These are phyloP conservation scores for Tetrapisispora fleetii DNA, from an alignment of 805 yeast genomes.

Conservation along the genomic window DNA sequence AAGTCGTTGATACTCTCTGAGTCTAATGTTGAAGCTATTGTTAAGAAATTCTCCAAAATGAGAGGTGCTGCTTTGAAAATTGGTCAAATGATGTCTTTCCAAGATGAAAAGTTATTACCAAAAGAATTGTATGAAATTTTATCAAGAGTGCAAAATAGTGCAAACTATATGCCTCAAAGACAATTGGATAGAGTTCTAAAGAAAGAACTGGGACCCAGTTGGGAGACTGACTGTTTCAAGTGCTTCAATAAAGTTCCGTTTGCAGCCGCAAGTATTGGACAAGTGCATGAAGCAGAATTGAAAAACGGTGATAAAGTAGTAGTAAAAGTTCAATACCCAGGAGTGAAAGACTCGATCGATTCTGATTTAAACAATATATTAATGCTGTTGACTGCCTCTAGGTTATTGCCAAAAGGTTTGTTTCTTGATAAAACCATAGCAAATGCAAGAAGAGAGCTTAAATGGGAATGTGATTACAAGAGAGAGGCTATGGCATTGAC, in stretches of 20 bases:
- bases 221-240: constrained; percentile 53
- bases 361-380: constrained; percentile 83
- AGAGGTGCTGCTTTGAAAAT: constrained; percentile 97
- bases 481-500: constrained; percentile 77
- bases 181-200: constrained; percentile 73
- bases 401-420: constrained; percentile 81
- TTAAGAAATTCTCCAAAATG: constrained; percentile 83
- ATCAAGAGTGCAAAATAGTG: constrained; percentile 81
- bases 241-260: constrained; percentile 80
- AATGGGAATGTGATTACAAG: constrained; percentile 95
- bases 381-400: constrained; percentile 74
- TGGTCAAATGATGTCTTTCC: constrained; percentile 96
- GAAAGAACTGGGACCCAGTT: constrained; percentile 60
- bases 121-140: constrained; percentile 73
- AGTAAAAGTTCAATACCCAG: constrained; percentile 94
- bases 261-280: constrained; percentile 97
- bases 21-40: constrained; percentile 76
- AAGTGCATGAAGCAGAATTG: constrained; percentile 79
- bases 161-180: constrained; percentile 92
- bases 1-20: constrained; percentile 63
- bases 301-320: constrained; percentile 67
- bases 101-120: constrained; percentile 79
- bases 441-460: constrained; percentile 84
- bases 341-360: constrained; percentile 87
- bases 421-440: constrained; percentile 87